phyloP scores from a whole-genome alignment of 805 yeast species.

The Wickerhamiella musiphila region DNA sequence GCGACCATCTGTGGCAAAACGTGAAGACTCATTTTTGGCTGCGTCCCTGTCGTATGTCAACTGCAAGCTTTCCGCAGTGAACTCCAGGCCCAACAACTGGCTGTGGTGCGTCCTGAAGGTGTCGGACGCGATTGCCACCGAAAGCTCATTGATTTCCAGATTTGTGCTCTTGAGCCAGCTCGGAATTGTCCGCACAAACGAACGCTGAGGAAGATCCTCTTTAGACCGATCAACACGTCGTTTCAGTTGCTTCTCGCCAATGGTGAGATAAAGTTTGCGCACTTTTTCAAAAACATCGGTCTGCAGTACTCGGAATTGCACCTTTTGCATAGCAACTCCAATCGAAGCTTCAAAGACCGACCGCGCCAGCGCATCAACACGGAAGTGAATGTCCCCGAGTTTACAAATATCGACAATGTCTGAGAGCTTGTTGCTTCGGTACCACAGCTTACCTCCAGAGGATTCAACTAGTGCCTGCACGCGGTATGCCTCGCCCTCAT shows the following conservation, averaged over 20 bases:
- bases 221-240: not conserved
- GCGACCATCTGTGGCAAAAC: constrained; percentile 13
- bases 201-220: not conserved
- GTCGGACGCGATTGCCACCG: constrained; percentile 13
- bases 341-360: constrained; percentile 18
- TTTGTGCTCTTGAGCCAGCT: constrained; percentile 9
- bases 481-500: constrained; percentile 9
- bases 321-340: constrained; percentile 13
- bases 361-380: constrained; percentile 14
- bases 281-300: constrained; percentile 21
- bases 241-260: constrained; percentile 4
- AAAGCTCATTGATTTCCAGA: constrained; percentile 5
- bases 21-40: not conserved
- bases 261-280: constrained; percentile 11
- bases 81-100: constrained; percentile 12
- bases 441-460: constrained; percentile 14
- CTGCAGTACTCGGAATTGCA: constrained; percentile 17
- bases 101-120: constrained; percentile 12
- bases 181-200: constrained; percentile 11
- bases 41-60: constrained; percentile 7
- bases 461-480: constrained; percentile 9
- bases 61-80: constrained; percentile 3
- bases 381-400: constrained; percentile 13
- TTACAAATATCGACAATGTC: constrained; percentile 16
- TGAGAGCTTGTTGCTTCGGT: constrained; percentile 17